These are phyloP conservation scores for Saccharomycopsis amapae DNA, from an alignment of 805 yeast species.

Conservation along the genomic window DNA sequence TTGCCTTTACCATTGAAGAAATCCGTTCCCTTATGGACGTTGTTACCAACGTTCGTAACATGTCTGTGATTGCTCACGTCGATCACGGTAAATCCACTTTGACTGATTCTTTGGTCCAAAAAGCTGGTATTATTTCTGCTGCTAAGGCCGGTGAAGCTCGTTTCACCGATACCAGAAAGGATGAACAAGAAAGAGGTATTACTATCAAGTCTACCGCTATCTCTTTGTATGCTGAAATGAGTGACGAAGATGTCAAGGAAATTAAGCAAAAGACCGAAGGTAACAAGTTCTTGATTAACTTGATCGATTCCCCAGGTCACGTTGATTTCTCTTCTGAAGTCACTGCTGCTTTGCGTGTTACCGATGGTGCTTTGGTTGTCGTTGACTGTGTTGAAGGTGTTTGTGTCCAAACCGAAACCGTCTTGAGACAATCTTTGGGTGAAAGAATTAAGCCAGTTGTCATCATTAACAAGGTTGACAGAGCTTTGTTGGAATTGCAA, in stretches of 20 bases:
- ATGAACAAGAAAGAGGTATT: conserved; percentile 99
- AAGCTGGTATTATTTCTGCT: conserved; percentile 99
- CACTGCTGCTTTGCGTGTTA: conserved; percentile 99
- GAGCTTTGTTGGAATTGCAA: conserved; percentile 98
- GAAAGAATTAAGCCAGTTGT: conserved; percentile 99
- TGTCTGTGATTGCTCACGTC: conserved; percentile 99
- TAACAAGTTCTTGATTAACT: conserved; percentile 91
- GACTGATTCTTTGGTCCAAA: conserved; percentile 98
- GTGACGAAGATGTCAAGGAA: conserved; percentile 77
- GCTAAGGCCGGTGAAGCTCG: conserved; percentile 99
- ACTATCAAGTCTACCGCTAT: conserved; percentile 99
- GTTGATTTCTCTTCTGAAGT: conserved; percentile 99
- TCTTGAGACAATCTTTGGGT: conserved; percentile 96
- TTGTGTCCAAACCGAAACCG: conserved; percentile 99
- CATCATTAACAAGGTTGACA: conserved; percentile 97
- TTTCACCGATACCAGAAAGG: conserved; percentile 99
- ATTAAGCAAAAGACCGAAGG: conserved; percentile 86
- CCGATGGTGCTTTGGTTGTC: conserved; percentile 99
- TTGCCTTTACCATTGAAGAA: conserved; percentile 33
- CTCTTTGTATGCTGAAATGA: conserved; percentile 85
- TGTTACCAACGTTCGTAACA: conserved; percentile 99
- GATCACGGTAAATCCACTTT: conserved; percentile 99
- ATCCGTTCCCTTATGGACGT: conserved; percentile 99
- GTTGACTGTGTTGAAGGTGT: conserved; percentile 99
- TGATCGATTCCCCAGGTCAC: conserved; percentile 99